phyloP scores from a whole-genome alignment of 164 flowering plant genomes.

The Brasenia schreberi region DNA sequence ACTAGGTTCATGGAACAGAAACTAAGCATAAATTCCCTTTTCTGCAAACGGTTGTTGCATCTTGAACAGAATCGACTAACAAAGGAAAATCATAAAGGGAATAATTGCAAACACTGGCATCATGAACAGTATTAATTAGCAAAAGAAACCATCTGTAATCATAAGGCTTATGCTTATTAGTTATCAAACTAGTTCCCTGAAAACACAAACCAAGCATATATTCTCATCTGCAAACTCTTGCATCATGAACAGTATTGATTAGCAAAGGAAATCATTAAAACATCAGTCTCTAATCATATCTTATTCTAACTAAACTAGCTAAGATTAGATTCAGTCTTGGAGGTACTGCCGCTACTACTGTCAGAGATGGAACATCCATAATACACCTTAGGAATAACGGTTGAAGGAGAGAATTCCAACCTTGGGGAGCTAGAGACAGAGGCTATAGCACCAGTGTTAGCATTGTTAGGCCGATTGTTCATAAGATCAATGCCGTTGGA shows the following conservation, averaged over 20 bases:
- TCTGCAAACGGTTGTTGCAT: too few relatives aligned
- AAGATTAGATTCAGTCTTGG: slow-evolving; percentile 8
- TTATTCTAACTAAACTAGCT: not conserved
- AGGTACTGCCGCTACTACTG: not conserved
- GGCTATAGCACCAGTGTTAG: not conserved
- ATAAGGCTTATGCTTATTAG: too few relatives aligned
- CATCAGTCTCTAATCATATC: not conserved
- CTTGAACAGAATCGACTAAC: too few relatives aligned
- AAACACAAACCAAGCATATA: too few relatives aligned
- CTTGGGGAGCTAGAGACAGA: slow-evolving; percentile 5
- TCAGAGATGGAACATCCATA: not conserved
- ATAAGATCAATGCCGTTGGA: slow-evolving; percentile 16
- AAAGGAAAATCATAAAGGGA: too few relatives aligned
- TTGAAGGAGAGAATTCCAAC: slow-evolving; percentile 28
- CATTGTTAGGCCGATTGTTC: slow-evolving; percentile 2
- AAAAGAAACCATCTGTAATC: not conserved
- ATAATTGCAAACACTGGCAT: not conserved
- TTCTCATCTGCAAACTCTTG: not conserved
- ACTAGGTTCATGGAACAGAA: too few relatives aligned
- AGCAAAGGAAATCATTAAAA: not conserved
- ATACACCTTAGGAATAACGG: slow-evolving; percentile 23
- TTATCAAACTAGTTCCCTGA: too few relatives aligned
- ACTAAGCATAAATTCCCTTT: too few relatives aligned
- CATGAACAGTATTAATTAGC: not conserved
- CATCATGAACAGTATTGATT: not conserved